Evolutionary conservation across 2,329 filamentous ascomycete genomes (phyloP), one percentile per base, ranked within the genome.

Genomic region (Aspergillus latus): DNA sequence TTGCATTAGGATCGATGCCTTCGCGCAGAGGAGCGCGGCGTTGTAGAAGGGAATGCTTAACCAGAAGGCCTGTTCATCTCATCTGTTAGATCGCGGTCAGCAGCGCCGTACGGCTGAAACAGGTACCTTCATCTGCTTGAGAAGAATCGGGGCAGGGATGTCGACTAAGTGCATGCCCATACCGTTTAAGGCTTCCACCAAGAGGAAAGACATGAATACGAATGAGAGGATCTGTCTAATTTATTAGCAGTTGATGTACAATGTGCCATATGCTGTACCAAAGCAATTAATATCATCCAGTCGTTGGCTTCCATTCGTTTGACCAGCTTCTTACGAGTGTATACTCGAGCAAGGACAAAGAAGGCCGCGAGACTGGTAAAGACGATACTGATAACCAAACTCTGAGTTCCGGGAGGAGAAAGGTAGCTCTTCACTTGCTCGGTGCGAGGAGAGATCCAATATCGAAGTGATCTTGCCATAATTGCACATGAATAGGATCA

Each of bases 1-100:
- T 60, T 80, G 78, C 52, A 78, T 66, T 15, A 81, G 64, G 51
- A 81, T 78, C 0, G 77, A 79, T 26, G 73, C 71, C 67, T 80
- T 80, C 40, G 76, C 77, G 56, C 72, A 70, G 49, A 73, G 62
- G 0, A 75, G 61, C n/a, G 69, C 64, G 30, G 68, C 66, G 15
- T 73, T 74, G 53, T 74, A 74, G 60, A 74, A 70, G 4, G 72
- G 69, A 13, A 73, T 68, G 3, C 71, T 70, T 52, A 73, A 61
- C 70, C 71, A 74, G 56, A 73, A 74, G 7, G 69, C 67, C 72
- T 49, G 21, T 21, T 21, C 21, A 21, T 9, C 39, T 42, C 10
- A 34, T 74, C 9, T 26, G 16, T 9, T 40, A 44, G 5, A 32
- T n/a, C 28, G 9, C 45, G 30, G 37, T 47, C 34, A 21, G 21